phyloP scores from a whole-genome alignment of 2,329 filamentous ascomycete genomes.

The Monilinia polystroma region DNA sequence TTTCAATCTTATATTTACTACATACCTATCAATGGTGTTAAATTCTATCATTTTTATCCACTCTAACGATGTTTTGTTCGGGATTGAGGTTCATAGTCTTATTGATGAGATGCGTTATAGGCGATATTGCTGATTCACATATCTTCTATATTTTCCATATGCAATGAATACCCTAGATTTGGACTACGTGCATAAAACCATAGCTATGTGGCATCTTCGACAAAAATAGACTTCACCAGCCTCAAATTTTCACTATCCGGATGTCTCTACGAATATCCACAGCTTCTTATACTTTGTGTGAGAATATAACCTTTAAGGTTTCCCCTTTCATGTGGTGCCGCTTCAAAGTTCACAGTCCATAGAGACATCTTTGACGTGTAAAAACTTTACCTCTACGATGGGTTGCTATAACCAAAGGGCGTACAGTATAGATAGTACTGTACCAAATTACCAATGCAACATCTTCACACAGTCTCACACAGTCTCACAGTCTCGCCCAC shows the following conservation, averaged over 20 bases:
- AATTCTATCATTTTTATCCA: not conserved
- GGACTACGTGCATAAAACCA: not conserved
- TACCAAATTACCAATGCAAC: not conserved
- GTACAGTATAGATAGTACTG: too few species aligned
- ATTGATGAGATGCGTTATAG: not conserved
- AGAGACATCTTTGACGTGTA: not conserved
- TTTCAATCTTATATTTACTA: not conserved
- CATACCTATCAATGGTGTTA: not conserved
- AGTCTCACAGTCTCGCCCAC: not conserved
- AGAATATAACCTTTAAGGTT: not conserved
- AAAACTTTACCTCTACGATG: not conserved
- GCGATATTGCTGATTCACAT: not conserved
- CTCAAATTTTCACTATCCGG: not conserved
- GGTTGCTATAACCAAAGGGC: too few species aligned
- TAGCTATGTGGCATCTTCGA: not conserved
- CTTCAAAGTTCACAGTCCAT: not conserved
- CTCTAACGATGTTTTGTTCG: not conserved
- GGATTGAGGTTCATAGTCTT: not conserved
- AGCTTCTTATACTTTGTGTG: not conserved
- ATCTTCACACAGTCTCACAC: not conserved
- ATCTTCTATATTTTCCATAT: not conserved
- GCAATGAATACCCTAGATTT: not conserved
- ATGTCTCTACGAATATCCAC: not conserved
- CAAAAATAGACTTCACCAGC: conserved; percentile 1
- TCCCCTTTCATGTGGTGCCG: not conserved